Conservation (phyloP, 2,329 filamentous ascomycete species). For the Exophiala bonariae region DNA sequence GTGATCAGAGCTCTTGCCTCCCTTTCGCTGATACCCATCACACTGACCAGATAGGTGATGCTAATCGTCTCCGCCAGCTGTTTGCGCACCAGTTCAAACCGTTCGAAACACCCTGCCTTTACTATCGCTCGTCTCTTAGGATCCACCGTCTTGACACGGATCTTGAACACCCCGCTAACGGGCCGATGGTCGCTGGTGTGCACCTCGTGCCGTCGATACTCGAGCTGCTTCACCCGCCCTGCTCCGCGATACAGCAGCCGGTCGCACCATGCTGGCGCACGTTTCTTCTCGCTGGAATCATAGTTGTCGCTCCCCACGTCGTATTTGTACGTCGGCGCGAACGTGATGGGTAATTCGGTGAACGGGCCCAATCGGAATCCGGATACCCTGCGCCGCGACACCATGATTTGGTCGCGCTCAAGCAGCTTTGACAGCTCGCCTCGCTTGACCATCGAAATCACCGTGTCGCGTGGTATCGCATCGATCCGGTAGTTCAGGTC, state of each 20-base stretch:
- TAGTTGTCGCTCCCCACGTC: slow-evolving; percentile 94
- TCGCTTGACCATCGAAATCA: slow-evolving; percentile 79
- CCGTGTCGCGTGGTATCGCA: slow-evolving; percentile 90
- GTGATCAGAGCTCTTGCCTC: slow-evolving; percentile 9
- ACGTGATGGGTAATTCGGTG: slow-evolving; percentile 85
- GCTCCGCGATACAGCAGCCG: slow-evolving; percentile 81
- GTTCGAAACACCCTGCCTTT: slow-evolving; percentile 72
- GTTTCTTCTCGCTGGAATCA: slow-evolving; percentile 90
- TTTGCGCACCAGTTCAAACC: slow-evolving; percentile 65
- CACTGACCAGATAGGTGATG: slow-evolving; percentile 21
- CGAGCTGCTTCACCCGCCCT: slow-evolving; percentile 79
- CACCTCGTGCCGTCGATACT: slow-evolving; percentile 88
- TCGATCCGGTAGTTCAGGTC: slow-evolving; percentile 99
- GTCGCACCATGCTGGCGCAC: slow-evolving; percentile 95
- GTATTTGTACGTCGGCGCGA: slow-evolving; percentile 97
- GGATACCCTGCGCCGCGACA: slow-evolving; percentile 84
- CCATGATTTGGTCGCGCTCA: slow-evolving; percentile 88
- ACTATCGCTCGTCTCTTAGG: slow-evolving; percentile 63
- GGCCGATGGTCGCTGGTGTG: slow-evolving; percentile 89
- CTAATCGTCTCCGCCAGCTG: slow-evolving; percentile 23
- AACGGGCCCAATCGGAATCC: slow-evolving; percentile 87
- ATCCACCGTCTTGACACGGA: slow-evolving; percentile 81
- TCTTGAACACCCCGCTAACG: slow-evolving; percentile 79
- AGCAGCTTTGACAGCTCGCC: slow-evolving; percentile 83
- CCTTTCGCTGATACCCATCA: slow-evolving; percentile 15